Evolutionary conservation across 169 alveolate species (phyloP), one percentile per base, ranked within the genome.

Genomic region (Eimeria brunetti): DNA sequence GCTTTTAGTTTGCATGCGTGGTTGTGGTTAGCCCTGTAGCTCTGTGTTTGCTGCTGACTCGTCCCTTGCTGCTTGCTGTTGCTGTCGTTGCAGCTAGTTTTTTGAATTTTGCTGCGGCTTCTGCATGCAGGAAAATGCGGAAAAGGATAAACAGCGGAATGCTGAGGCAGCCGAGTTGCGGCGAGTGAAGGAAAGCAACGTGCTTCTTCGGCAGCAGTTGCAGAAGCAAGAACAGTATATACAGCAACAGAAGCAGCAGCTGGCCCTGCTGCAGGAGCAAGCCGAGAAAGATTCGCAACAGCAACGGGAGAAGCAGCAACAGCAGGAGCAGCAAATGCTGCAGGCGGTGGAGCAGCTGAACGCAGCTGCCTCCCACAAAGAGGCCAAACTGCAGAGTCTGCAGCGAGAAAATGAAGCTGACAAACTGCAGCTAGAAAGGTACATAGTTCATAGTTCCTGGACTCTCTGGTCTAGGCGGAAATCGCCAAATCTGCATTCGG

Each of bases 261-360:
- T 51, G 73, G 7, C 49, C 71, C 51, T 51, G 56, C 71, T 81
- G 73, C 89, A 51, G 75, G 71, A 81, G 73, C 89, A 49, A 49
- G 53, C 89, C 36, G 89, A 51, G 89, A 81, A 53, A 56, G 73
- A 81, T 20, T 41, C 62, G 51, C 89, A 53, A n/a, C 75, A 81
- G 33, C 89, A 44, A 71, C 89, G 53, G 51, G 89, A 81, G 73
- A 27, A 81, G 73, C 89, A 80, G 41, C 89, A 81, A 36, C 46
- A 81, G 89, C 89, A 81, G 71, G 89, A 81, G 49, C 89, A 81
- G 49, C 67, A 81, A 81, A 81, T 81, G 89, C 64, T 51, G 51
- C 75, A 81, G 73, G 89, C 89, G 16, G 71, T 81, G 56, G 75
- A 51, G 44, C 89, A 81, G 73, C 73, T 81, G 56, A 81, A 81